These are phyloP conservation scores for Lachnellula willkommii DNA, from an alignment of 2,329 filamentous ascomycete species.

Conservation along the genomic window DNA sequence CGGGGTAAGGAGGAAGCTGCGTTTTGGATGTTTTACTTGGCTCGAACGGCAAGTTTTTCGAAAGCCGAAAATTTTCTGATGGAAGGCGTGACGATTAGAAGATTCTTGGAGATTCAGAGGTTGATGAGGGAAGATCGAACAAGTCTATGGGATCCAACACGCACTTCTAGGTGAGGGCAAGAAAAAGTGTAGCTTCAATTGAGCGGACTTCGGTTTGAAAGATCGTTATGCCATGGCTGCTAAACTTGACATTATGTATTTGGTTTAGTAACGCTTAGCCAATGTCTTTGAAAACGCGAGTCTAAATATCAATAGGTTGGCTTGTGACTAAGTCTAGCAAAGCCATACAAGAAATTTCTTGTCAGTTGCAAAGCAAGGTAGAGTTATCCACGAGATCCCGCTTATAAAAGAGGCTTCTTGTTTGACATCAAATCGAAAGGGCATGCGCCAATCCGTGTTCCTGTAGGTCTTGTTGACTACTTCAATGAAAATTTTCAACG, in stretches of 20 bases:
- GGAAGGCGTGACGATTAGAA: slow-evolving; percentile 3
- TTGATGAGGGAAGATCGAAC: slow-evolving; percentile 2
- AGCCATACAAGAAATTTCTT: no score
- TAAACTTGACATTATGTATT: neutral
- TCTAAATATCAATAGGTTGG: no score
- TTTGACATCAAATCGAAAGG: no score
- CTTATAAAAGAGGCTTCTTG: no score
- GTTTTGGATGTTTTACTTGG: slow-evolving; percentile 16
- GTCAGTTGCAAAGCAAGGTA: no score
- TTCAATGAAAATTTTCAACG: no score
- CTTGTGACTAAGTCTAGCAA: no score
- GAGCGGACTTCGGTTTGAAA: neutral
- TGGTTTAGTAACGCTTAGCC: neutral
- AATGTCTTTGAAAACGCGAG: neutral
- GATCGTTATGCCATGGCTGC: neutral
- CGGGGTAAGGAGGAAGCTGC: slow-evolving; percentile 10
- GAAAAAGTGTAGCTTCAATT: neutral
- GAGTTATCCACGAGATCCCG: no score
- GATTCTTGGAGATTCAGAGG: slow-evolving; percentile 8
- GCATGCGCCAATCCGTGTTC: no score
- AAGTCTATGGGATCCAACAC: neutral
- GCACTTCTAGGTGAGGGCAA: neutral
- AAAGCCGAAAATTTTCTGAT: slow-evolving; percentile 7
- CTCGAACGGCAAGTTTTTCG: slow-evolving; percentile 6
- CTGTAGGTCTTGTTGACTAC: no score